Base-by-base conservation (phyloP, 176 grass and related monocot genomes). In the Pontederia paniculata region DNA sequence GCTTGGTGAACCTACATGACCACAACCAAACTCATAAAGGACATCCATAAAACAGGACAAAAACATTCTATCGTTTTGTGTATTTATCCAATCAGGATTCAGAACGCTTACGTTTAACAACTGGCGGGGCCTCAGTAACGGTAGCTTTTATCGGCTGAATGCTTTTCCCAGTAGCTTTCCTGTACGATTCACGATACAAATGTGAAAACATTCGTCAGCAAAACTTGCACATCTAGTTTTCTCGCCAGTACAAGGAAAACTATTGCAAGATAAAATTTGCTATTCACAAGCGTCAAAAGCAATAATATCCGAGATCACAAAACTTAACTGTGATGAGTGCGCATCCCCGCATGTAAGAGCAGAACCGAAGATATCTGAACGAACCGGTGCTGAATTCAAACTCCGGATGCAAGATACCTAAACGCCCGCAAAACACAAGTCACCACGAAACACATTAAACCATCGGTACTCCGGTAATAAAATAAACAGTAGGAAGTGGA, bases 81-180 rank as follows among this genome's bases (percentile, higher is more conserved):
- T 18, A 14, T 44, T 17, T 13, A 37, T 17, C 19, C 23, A 9
- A 9, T 54, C 4, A 50, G 7, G 53, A 23, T 22, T 67, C 51
- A 0, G 20, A 59, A 70, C 62, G 55, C 74, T 82, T 70, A 85
- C 89, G 62, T 28, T 61, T 73, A 61, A 76, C 28, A 15, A 49
- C 25, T 50, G 78, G 54, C 62, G 89, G 81, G 1, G 61, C 66
- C 61, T 84, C 70, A 19, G 81, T 88, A 21, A 72, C 84, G 0
- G 89, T 88, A 49, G 89, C 89, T 72, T 71, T 82, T 28, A 85
- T 60, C 5, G 81, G 81, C 57, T 85, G 73, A 3, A 91, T 62
- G 73, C 17, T 79, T 78, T 78, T 88, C 50, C 55, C 74, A 74
- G 61, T 76, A 53, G 21, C 63, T 68, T 76, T 71, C 21, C 58